Base-by-base conservation (phyloP, 2,329 filamentous ascomycete species). In the Penicillium sp. region DNA sequence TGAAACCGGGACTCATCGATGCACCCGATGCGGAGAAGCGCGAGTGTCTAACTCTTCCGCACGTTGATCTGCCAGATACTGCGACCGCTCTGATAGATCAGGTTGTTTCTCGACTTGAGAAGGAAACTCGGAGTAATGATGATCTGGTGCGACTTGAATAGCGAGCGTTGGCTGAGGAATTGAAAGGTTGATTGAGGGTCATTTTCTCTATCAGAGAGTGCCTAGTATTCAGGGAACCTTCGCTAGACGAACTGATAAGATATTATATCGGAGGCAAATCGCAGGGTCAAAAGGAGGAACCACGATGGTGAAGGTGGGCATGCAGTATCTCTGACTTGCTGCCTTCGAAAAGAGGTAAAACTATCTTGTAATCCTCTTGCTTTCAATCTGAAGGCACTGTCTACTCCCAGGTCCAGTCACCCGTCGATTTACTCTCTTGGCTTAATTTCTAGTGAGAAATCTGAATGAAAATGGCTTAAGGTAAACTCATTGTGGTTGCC, bases 1-100 rank as follows among this genome's bases (percentile, higher is more conserved):
- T 46, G 43, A 46, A 46, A n/a, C 43, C 43, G 22, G 43, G 43
- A n/a, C 43, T 46, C 25, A 46, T 46, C 25, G 43, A 46, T 46
- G 43, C 43, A 1, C 43, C 43, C 0, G 43, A 25, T 5, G 26
- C 11, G 25, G 43, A 46, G 25, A 46, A 28, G 25, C 43, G 43
- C 5, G 43, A 46, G 22, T 16, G 28, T 14, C 43, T 25, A 13
- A 25, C 25, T 28, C 6, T 46, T 2, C 43, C 43, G 26, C 43
- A 46, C 3, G n/a, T 46, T 6, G 43, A 46, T 8, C 10, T 46
- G 14, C 22, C 43, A 0, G 43, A 46, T 28, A 46, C 28, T 10
- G 43, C 43, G 26, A 25, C 43, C 4, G 43, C 43, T 6, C 6
- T 46, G 43, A 1, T 46, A 16, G 43, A 46, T 28, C 43, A 46